Base-by-base conservation (phyloP, 2,329 filamentous ascomycete genomes). In the Aureobasidium sp. region DNA sequence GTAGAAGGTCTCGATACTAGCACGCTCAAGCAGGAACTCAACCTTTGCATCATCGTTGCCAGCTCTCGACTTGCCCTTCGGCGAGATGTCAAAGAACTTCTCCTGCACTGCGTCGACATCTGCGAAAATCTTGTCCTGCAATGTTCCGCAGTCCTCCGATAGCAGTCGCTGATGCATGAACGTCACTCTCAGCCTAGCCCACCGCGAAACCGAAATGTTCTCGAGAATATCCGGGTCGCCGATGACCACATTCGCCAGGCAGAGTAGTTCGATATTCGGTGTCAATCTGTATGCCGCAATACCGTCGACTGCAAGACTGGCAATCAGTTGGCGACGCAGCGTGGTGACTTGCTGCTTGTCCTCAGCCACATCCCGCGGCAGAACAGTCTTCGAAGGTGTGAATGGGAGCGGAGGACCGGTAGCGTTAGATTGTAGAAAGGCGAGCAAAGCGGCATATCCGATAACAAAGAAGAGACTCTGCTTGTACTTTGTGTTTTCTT, bases 371-470 rank as follows among this genome's bases (percentile, higher is more conserved):
- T 76, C 74, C n/a, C 76, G 67, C 1, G 81, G 79, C 4, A 87
- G 68, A 6, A 86, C 65, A 1, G 76, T 65, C 14, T 80, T 74
- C 3, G 80, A 75, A 2, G 81, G 74, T 27, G 74, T 74, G 69
- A 85, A 87, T 0, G 79, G 76, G n/a, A 96, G 77, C 0, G 91
- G 87, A 0, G 92, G 92, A 0, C 92, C 92, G 3, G 92, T 96
- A 60, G 95, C 89, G 71, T 91, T 96, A 0, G 85, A 85, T 72
- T 97, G 92, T 17, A 96, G 75, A 71, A 96, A 97, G 12, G 87
- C 84, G 69, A 90, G 82, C 12, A 96, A 79, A 1, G 87, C 83
- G 1, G 88, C 85, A 52, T 90, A 76, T 11, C 85, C 89, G 37
- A 88, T 77, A 48, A 83, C 76, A 60, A 85, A 76, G 49, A 76